These are phyloP conservation scores for Ruellia speciosa DNA, from an alignment of 305 asterid genomes.

Conservation along the genomic window DNA sequence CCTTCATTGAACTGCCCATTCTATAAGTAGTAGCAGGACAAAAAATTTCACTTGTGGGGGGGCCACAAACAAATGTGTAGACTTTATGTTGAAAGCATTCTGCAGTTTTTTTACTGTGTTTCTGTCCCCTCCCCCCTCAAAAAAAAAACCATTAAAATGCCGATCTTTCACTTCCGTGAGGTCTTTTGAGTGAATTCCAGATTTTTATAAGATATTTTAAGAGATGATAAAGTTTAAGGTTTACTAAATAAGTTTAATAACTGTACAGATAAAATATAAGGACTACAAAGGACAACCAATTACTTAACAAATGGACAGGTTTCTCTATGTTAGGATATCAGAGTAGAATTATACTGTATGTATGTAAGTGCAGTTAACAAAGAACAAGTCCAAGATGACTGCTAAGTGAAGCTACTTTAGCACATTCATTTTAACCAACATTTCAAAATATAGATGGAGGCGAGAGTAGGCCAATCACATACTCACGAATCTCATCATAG, in stretches of 20 bases:
- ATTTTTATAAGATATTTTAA: too few relatives aligned
- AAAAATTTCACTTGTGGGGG: neutral
- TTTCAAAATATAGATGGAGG: neutral
- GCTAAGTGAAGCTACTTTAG: neutral
- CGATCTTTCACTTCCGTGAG: too few relatives aligned
- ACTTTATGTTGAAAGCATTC: neutral
- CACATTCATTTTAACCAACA: neutral
- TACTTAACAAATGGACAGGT: too few relatives aligned
- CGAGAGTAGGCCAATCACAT: neutral
- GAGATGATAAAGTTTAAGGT: too few relatives aligned
- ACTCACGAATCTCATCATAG: conserved; percentile 33
- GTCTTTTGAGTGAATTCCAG: too few relatives aligned
- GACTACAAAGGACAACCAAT: too few relatives aligned
- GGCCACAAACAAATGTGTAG: neutral
- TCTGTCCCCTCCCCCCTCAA: too few relatives aligned
- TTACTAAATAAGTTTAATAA: too few relatives aligned
- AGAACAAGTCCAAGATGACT: neutral
- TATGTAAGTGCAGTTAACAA: neutral
- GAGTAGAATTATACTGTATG: neutral
- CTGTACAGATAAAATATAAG: too few relatives aligned
- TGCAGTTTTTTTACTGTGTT: too few relatives aligned
- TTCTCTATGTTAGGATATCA: neutral
- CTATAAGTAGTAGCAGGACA: neutral
- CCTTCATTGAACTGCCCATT: neutral
- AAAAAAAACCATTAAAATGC: too few relatives aligned